Conservation (phyloP, 257 asterid species). For the Nicotiana tomentosiformis region DNA sequence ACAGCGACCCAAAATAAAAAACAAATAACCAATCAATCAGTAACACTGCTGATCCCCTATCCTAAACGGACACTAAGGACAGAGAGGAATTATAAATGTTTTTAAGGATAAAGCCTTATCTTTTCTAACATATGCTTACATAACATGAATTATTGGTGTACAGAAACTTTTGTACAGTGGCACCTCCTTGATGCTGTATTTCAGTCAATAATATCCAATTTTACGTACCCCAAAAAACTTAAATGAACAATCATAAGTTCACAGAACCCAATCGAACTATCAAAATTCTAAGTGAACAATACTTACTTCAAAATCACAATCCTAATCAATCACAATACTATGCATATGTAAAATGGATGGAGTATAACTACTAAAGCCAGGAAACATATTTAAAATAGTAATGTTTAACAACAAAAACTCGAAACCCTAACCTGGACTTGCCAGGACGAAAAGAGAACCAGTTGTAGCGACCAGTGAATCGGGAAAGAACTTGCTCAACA, state of each 20-base stretch:
- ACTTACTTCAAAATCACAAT: background rate
- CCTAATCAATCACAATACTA: background rate
- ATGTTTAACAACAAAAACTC: background rate
- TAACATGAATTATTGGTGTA: background rate
- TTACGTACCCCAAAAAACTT: background rate
- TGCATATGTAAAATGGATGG: background rate
- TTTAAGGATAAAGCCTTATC: background rate
- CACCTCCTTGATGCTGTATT: background rate
- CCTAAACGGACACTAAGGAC: background rate
- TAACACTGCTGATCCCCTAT: background rate
- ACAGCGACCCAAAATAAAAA: background rate
- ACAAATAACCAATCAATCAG: slow-evolving; percentile 1
- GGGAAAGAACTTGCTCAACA: slow-evolving; percentile 73
- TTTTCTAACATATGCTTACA: background rate
- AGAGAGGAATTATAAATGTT: background rate
- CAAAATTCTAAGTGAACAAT: background rate
- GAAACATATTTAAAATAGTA: background rate
- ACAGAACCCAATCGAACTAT: background rate
- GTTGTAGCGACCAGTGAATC: slow-evolving; percentile 77
- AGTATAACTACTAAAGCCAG: background rate
- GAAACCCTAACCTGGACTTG: slow-evolving; percentile 58
- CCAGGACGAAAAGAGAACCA: slow-evolving; percentile 79
- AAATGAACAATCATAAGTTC: background rate
- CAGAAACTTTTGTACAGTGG: background rate
- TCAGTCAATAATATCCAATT: background rate